Evolutionary conservation across 2,329 filamentous ascomycete species (phyloP).

Genomic region (Fusarium chlamydosporum): DNA sequence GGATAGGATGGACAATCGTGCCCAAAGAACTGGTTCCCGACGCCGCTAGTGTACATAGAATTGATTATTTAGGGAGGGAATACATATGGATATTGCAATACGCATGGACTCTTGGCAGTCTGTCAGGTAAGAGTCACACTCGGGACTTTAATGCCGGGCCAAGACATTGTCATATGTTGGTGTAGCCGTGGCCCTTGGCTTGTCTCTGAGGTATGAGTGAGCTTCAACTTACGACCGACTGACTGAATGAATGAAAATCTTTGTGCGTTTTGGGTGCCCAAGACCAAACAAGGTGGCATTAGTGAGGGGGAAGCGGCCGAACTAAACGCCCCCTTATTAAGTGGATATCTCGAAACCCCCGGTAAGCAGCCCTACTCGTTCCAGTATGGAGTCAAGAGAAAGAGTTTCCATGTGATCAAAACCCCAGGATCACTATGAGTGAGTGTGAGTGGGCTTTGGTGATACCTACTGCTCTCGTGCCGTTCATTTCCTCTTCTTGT

Average conservation of each 20-base stretch:
- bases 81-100: slow-evolving; percentile 5
- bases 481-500: slow-evolving; percentile 31
- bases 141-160: slow-evolving; percentile 41
- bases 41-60: slow-evolving; percentile 18
- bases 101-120: slow-evolving; percentile 20
- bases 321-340: slow-evolving; percentile 44
- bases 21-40: slow-evolving; percentile 34
- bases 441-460: slow-evolving; percentile 39
- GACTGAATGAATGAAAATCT: slow-evolving; percentile 20
- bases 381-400: slow-evolving; percentile 22
- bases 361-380: slow-evolving; percentile 41
- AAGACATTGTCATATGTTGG: slow-evolving; percentile 24
- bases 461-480: slow-evolving; percentile 24
- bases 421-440: slow-evolving; percentile 11
- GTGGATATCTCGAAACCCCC: slow-evolving; percentile 37
- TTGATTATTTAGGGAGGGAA: neutral
- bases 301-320: slow-evolving; percentile 44
- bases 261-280: slow-evolving; percentile 36
- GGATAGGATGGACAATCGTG: slow-evolving; percentile 10
- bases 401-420: slow-evolving; percentile 46
- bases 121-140: slow-evolving; percentile 37
- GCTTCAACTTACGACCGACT: slow-evolving; percentile 20
- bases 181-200: neutral
- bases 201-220: neutral
- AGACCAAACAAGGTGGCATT: slow-evolving; percentile 51